These are phyloP conservation scores for Candida silvatica DNA, from an alignment of 805 yeast genomes.

Conservation along the genomic window DNA sequence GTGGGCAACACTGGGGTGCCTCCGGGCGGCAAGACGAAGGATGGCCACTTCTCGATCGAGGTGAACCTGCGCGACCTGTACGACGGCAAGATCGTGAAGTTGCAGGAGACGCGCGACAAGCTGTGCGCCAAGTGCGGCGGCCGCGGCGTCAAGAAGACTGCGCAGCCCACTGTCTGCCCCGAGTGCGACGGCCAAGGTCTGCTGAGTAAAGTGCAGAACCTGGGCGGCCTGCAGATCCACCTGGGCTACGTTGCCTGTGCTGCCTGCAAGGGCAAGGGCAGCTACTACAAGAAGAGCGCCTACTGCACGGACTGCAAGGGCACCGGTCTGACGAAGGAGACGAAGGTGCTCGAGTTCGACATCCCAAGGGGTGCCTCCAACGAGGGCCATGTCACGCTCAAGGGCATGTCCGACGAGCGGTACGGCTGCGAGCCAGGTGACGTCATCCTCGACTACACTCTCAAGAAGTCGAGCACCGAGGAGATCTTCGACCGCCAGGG, in stretches of 20 bases:
- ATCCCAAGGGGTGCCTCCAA: constrained; percentile 63
- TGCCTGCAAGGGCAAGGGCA: constrained; percentile 67
- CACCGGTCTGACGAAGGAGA: constrained; percentile 47
- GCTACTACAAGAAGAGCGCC: constrained; percentile 51
- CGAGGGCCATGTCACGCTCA: constrained; percentile 51
- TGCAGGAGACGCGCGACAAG: constrained; percentile 61
- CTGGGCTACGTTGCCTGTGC: constrained; percentile 47
- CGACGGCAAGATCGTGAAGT: constrained; percentile 73
- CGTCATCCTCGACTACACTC: constrained; percentile 56
- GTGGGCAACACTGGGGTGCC: constrained; percentile 3
- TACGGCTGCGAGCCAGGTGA: constrained; percentile 73
- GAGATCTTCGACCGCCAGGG: constrained; percentile 36
- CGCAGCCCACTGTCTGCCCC: constrained; percentile 47
- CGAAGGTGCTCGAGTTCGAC: constrained; percentile 67
- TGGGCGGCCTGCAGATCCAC: constrained; percentile 67
- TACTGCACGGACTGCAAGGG: constrained; percentile 75
- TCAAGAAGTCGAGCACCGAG: constrained; percentile 27
- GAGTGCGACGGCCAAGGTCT: constrained; percentile 69
- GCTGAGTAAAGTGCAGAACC: constrained; percentile 51
- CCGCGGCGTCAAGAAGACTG: constrained; percentile 58
- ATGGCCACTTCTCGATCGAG: constrained; percentile 57
- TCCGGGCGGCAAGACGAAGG: constrained; percentile 37
- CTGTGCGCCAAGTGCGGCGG: constrained; percentile 73
- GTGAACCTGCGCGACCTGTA: constrained; percentile 68
- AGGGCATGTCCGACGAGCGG: constrained; percentile 70